Evolutionary conservation across 2,329 filamentous ascomycete species (phyloP).

Genomic region (Cytospora mali): DNA sequence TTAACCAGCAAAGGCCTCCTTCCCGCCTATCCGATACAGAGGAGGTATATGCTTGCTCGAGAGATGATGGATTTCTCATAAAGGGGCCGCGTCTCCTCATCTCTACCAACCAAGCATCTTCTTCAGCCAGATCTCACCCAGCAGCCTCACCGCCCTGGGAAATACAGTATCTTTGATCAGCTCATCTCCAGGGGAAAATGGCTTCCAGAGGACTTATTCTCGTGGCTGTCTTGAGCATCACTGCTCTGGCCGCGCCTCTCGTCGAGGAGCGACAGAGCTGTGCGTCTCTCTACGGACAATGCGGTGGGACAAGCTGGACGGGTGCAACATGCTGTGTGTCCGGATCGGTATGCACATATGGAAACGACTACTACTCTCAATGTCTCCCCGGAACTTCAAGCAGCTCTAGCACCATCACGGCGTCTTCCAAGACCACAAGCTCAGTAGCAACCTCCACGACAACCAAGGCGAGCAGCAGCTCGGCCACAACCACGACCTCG

Average conservation of each 20-base stretch:
- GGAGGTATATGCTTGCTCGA: neutral
- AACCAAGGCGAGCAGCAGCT: conserved; percentile 33
- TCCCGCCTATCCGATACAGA: conserved; percentile 19
- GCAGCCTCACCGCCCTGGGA: conserved; percentile 13
- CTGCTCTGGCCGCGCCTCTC: conserved; percentile 43
- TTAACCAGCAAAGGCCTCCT: conserved; percentile 9
- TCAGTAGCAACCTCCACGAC: conserved; percentile 14
- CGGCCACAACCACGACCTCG: too few species aligned
- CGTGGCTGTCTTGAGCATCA: conserved; percentile 40
- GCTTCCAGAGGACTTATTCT: conserved; percentile 35
- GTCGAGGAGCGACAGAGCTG: conserved; percentile 47
- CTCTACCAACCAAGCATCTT: neutral
- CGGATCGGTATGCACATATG: conserved; percentile 42
- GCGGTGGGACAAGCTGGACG: conserved; percentile 48
- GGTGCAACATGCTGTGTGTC: conserved; percentile 49
- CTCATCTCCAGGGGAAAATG: conserved; percentile 31
- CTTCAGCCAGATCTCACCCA: conserved; percentile 21
- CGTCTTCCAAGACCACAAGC: conserved; percentile 36
- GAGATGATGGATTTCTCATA: neutral
- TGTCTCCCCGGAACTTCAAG: conserved; percentile 35
- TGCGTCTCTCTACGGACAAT: conserved; percentile 42
- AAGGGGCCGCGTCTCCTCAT: neutral
- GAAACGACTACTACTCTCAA: conserved; percentile 45
- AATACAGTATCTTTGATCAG: conserved; percentile 10
- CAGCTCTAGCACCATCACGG: conserved; percentile 29